Conservation (phyloP, 768 basidiomycete genomes). For the Zangia roseola region DNA sequence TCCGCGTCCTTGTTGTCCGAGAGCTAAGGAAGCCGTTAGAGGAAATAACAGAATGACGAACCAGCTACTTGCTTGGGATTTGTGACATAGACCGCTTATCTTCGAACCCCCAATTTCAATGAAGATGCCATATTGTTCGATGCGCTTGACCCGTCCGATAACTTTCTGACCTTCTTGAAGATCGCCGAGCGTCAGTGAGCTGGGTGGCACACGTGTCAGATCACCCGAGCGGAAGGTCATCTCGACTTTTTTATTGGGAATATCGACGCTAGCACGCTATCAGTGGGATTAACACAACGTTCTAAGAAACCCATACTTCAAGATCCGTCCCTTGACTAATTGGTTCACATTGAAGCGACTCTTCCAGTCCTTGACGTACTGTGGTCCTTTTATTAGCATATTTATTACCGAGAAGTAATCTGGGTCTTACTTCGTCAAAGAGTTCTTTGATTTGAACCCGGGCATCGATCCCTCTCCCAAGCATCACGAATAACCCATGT, state of each 20-base stretch:
- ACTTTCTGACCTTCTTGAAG: conserved; percentile 81
- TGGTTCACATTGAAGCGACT: conserved; percentile 74
- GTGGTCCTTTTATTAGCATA: conserved; percentile 12
- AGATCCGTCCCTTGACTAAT: conserved; percentile 81
- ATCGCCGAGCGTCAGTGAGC: conserved; percentile 47
- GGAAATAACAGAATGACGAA: not conserved
- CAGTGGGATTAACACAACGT: conserved; percentile 2
- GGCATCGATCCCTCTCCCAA: conserved; percentile 83
- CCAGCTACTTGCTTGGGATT: conserved; percentile 67
- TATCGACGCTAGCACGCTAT: conserved; percentile 57
- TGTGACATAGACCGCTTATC: conserved; percentile 90
- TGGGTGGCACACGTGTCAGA: conserved; percentile 38
- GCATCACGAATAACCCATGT: conserved; percentile 84
- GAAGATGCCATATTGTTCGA: conserved; percentile 92
- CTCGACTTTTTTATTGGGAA: conserved; percentile 77
- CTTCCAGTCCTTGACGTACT: conserved; percentile 98
- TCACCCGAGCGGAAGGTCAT: conserved; percentile 81
- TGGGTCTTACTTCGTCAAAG: conserved; percentile 68
- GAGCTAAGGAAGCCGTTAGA: conserved; percentile 47
- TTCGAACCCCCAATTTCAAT: conserved; percentile 84
- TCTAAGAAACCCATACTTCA: conserved; percentile 48
- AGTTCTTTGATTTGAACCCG: conserved; percentile 92
- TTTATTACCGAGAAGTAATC: not conserved
- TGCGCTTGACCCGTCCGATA: conserved; percentile 70
- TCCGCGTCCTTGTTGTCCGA: conserved; percentile 87